Evolutionary conservation across 192 early-diverging fungal genomes (phyloP).

Genomic region (Coemansia aciculifera): DNA sequence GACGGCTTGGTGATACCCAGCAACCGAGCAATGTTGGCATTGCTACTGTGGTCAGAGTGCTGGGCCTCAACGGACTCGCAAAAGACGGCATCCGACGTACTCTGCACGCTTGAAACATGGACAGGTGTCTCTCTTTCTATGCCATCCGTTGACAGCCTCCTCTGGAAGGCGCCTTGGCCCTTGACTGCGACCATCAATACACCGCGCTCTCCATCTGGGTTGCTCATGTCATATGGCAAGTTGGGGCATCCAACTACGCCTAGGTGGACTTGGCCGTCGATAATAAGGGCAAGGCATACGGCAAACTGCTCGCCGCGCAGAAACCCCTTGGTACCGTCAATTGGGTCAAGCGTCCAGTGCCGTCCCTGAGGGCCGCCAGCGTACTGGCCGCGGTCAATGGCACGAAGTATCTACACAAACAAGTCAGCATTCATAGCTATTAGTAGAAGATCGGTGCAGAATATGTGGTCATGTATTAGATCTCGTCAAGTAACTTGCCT

Average conservation of each 20-base stretch:
- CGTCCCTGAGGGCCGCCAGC: slow-evolving; percentile 75
- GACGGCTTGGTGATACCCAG: slow-evolving; percentile 78
- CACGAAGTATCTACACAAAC: slow-evolving; percentile 63
- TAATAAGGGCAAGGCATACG: slow-evolving; percentile 89
- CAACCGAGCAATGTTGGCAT: slow-evolving; percentile 69
- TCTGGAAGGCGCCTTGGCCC: slow-evolving; percentile 89
- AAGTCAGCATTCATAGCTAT: slow-evolving; percentile 21
- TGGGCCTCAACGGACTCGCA: slow-evolving; percentile 95
- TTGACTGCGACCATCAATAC: slow-evolving; percentile 84
- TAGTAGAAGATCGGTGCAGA: not conserved
- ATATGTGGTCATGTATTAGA: not conserved
- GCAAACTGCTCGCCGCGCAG: slow-evolving; percentile 96
- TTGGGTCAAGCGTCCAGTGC: slow-evolving; percentile 82
- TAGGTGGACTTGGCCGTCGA: slow-evolving; percentile 84
- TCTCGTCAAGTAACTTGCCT: slow-evolving; percentile 38
- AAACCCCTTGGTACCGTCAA: slow-evolving; percentile 99
- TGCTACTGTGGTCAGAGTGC: slow-evolving; percentile 85
- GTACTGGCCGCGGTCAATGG: slow-evolving; percentile 92
- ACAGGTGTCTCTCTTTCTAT: slow-evolving; percentile 62
- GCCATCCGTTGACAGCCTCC: slow-evolving; percentile 17
- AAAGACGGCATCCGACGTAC: slow-evolving; percentile 68
- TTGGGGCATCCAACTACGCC: slow-evolving; percentile 90
- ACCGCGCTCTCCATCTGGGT: slow-evolving; percentile 69
- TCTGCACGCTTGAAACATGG: slow-evolving; percentile 50
- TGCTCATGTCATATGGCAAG: slow-evolving; percentile 63